Conservation (phyloP, 1,139 yeast species). For the Blastobotrys indianensis region DNA sequence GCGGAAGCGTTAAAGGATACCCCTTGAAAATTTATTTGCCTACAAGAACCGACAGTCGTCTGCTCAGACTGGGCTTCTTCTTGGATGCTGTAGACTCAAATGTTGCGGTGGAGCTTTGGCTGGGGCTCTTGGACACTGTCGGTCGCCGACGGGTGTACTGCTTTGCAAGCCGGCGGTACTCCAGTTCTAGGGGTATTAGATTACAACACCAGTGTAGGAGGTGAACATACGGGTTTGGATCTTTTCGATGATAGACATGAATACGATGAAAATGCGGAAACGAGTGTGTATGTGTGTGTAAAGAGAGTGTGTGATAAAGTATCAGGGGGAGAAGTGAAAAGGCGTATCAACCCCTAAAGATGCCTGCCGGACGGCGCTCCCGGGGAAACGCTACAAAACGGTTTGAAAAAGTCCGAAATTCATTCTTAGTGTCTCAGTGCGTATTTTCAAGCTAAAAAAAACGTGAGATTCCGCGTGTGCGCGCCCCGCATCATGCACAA, state of each 20-base stretch:
- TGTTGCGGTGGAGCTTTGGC: constrained; percentile 9
- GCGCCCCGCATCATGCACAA: not conserved
- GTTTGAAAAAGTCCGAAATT: not conserved
- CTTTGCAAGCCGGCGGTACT: constrained; percentile 28
- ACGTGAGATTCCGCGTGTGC: not conserved
- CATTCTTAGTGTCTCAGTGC: not conserved
- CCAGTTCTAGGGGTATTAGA: constrained; percentile 20
- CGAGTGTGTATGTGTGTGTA: too few relatives aligned
- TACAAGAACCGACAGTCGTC: constrained; percentile 6
- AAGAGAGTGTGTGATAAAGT: too few relatives aligned
- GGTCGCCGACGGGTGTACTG: constrained; percentile 27
- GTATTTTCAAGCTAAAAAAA: too few relatives aligned
- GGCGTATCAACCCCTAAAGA: not conserved
- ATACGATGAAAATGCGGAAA: too few relatives aligned
- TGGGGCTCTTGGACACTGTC: constrained; percentile 6
- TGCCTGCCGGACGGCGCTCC: not conserved
- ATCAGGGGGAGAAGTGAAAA: not conserved
- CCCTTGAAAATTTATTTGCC: not conserved
- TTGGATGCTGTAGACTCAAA: constrained; percentile 2
- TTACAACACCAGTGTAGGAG: not conserved
- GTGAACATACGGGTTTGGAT: constrained; percentile 12
- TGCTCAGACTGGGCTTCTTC: constrained; percentile 3
- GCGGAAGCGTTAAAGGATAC: not conserved
- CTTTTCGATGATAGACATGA: constrained; percentile 13
- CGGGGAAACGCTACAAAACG: not conserved